These are phyloP conservation scores for Bacterosira constricta DNA, from an alignment of 108 stramenopile species.

Conservation along the genomic window DNA sequence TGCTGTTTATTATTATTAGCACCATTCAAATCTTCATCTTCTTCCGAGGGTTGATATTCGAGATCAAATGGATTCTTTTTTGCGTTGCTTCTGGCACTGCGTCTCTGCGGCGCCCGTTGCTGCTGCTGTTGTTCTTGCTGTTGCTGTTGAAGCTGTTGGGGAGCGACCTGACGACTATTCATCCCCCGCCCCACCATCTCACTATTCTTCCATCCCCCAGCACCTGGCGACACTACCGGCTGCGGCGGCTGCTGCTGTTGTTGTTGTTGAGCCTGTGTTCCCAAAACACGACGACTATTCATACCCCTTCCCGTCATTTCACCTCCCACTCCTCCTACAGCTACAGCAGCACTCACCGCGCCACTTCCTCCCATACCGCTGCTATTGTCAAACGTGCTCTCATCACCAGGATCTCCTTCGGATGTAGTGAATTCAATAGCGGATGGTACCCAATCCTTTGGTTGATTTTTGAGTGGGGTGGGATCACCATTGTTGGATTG, in stretches of 20 bases:
- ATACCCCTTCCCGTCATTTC: not conserved
- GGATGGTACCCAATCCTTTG: not conserved
- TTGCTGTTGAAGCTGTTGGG: not conserved
- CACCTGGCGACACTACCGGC: not conserved
- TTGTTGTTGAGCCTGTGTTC: too few relatives aligned
- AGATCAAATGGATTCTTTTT: too few relatives aligned
- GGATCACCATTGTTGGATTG: too few relatives aligned
- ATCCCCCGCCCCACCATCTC: not conserved
- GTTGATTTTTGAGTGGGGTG: too few relatives aligned
- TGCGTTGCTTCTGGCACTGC: too few relatives aligned
- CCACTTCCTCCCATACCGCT: too few relatives aligned
- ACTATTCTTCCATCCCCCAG: too few relatives aligned
- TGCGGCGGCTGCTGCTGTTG: not conserved
- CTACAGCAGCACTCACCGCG: too few relatives aligned
- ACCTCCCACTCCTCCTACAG: not conserved
- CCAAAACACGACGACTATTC: not conserved
- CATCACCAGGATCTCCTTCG: too few relatives aligned
- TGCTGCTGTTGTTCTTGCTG: not conserved
- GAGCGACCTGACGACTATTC: not conserved
- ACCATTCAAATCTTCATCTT: not conserved
- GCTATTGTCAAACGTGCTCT: too few relatives aligned
- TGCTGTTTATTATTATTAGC: not conserved
- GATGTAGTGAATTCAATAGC: slow-evolving; percentile 17
- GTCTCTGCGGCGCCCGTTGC: too few relatives aligned
- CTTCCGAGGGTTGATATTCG: not conserved